Conservation (phyloP, 208 protist genomes). For the Acanthamoeba culbertsoni region DNA sequence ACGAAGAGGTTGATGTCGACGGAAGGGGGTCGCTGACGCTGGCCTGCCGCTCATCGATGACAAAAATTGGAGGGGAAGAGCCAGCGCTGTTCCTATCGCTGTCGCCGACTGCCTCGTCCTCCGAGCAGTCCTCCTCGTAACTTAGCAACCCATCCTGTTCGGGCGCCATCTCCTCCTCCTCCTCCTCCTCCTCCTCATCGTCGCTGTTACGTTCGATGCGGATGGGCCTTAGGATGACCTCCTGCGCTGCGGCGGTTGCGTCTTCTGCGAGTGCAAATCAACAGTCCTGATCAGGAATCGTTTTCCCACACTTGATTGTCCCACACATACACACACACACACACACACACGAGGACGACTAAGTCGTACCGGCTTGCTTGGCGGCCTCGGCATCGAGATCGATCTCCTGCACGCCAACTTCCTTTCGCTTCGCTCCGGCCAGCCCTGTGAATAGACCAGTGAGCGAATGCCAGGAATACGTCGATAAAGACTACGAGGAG, state of each 20-base stretch:
- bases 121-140: background rate
- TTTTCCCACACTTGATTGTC: background rate
- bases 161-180: background rate
- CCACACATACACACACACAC: no score
- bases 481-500: background rate
- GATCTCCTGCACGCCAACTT: conserved; percentile 21
- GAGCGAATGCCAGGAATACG: background rate
- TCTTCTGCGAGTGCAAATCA: no score
- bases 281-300: background rate
- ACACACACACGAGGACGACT: no score
- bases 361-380: background rate
- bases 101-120: background rate
- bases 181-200: background rate
- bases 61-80: background rate
- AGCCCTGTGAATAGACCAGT: background rate
- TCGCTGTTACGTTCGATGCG: background rate
- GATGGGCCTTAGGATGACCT: background rate
- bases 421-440: background rate
- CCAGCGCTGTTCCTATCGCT: background rate
- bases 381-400: background rate
- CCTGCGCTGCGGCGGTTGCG: background rate
- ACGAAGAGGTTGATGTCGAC: no score
- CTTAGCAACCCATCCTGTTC: background rate
- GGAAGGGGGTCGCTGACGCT: background rate
- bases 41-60: background rate